These are phyloP conservation scores for Conticribra guillardii DNA, from an alignment of 108 stramenopile species.

Conservation along the genomic window DNA sequence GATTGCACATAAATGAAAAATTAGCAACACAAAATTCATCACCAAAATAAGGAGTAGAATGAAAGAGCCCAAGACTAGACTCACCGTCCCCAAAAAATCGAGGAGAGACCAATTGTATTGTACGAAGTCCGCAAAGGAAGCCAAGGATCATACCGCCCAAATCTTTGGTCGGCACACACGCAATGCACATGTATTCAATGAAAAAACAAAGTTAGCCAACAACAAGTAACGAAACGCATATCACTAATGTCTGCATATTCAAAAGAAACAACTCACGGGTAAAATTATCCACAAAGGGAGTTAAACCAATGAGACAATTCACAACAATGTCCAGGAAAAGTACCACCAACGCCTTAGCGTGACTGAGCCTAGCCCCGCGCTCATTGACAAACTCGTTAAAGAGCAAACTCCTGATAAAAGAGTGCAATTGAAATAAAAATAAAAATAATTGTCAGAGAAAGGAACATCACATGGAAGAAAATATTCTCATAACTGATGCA, in stretches of 20 bases:
- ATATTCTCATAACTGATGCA: not conserved
- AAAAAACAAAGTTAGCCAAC: too few relatives aligned
- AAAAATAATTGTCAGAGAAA: not conserved
- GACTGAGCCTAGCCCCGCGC: slow-evolving; percentile 67
- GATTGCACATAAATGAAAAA: too few relatives aligned
- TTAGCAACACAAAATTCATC: too few relatives aligned
- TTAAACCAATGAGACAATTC: slow-evolving; percentile 84
- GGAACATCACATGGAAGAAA: too few relatives aligned
- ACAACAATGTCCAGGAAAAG: slow-evolving; percentile 81
- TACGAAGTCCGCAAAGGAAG: slow-evolving; percentile 77
- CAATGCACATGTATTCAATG: too few relatives aligned
- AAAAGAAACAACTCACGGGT: too few relatives aligned
- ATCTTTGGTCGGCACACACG: too few relatives aligned
- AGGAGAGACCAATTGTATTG: slow-evolving; percentile 73
- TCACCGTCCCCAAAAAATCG: slow-evolving; percentile 83
- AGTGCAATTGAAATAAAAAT: too few relatives aligned
- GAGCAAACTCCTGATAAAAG: slow-evolving; percentile 59
- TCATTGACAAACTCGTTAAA: slow-evolving; percentile 78
- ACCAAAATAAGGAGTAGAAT: too few relatives aligned
- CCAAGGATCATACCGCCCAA: slow-evolving; percentile 73
- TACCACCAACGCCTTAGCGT: slow-evolving; percentile 70
- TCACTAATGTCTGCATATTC: too few relatives aligned
- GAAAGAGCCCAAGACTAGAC: too few relatives aligned
- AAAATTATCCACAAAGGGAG: slow-evolving; percentile 92
- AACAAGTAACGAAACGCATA: too few relatives aligned